Evolutionary conservation across 1,284 basidiomycete genomes (phyloP).

Genomic region (Cryptococcus maquisensis): DNA sequence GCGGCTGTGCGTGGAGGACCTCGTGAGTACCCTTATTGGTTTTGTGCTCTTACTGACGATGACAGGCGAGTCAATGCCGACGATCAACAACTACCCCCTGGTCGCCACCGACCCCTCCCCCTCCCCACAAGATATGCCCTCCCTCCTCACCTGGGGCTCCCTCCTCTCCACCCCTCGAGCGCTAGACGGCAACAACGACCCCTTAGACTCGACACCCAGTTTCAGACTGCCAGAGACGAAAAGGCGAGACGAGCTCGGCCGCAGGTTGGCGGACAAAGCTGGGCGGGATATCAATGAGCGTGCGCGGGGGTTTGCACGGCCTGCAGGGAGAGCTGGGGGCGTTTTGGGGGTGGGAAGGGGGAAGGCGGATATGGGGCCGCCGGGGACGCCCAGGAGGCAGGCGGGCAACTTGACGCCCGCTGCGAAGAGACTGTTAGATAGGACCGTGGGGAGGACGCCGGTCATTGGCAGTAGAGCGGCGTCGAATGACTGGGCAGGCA

Average conservation of each 20-base stretch:
- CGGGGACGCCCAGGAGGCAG: conserved; percentile 56
- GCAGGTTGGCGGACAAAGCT: conserved; percentile 63
- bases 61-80: conserved; percentile 44
- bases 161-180: conserved; percentile 79
- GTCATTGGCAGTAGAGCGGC: conserved; percentile 54
- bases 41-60: not conserved
- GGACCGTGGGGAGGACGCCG: conserved; percentile 51
- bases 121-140: conserved; percentile 73
- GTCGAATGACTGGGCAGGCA: conserved; percentile 49
- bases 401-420: conserved; percentile 74
- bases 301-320: conserved; percentile 52
- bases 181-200: conserved; percentile 57
- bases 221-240: conserved; percentile 69
- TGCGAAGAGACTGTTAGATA: conserved; percentile 65
- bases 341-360: conserved; percentile 15
- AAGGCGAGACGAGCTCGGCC: conserved; percentile 69
- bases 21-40: conserved; percentile 37
- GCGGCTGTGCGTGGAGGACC: conserved; percentile 75
- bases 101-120: conserved; percentile 82
- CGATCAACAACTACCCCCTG: conserved; percentile 61
- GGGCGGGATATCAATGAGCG: conserved; percentile 45
- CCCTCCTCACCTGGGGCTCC: conserved; percentile 91
- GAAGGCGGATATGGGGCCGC: conserved; percentile 61
- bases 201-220: conserved; percentile 53
- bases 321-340: conserved; percentile 1